These are phyloP conservation scores for Hysterium pulicare DNA, from an alignment of 2,329 filamentous ascomycete genomes.

Conservation along the genomic window DNA sequence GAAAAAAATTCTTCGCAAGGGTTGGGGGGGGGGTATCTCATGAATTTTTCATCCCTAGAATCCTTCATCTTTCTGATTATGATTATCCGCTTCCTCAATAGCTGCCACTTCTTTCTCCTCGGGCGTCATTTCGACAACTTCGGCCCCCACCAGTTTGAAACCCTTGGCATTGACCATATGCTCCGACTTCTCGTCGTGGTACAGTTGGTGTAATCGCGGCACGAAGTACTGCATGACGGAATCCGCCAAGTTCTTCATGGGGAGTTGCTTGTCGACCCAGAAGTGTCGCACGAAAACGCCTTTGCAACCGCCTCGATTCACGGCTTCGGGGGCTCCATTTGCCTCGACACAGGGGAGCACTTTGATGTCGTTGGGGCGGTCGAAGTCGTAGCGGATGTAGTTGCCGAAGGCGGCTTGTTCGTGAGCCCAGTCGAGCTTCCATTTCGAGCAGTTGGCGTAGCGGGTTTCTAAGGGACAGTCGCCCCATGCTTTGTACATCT, in stretches of 20 bases:
- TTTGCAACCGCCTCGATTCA: constrained; percentile 32
- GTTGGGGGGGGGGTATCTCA: too few species aligned
- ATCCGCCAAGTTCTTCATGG: constrained; percentile 29
- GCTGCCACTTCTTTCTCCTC: constrained; percentile 33
- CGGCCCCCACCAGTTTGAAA: constrained; percentile 29
- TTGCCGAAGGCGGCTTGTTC: constrained; percentile 40
- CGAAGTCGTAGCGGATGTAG: constrained; percentile 37
- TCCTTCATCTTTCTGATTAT: constrained; percentile 37
- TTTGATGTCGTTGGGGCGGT: constrained; percentile 35
- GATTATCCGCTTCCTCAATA: constrained; percentile 23
- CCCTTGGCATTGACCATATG: constrained; percentile 35
- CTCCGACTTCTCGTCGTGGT: constrained; percentile 22
- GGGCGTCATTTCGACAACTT: constrained; percentile 28
- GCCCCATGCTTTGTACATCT: constrained; percentile 38
- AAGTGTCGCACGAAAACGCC: constrained; percentile 39
- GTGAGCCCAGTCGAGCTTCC: constrained; percentile 35
- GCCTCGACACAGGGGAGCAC: constrained; percentile 38
- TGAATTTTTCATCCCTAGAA: constrained; percentile 18
- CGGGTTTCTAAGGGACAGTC: constrained; percentile 34
- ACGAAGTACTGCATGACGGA: constrained; percentile 37
- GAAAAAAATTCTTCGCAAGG: too few species aligned
- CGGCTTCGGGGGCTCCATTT: constrained; percentile 36
- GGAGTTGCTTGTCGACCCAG: constrained; percentile 35
- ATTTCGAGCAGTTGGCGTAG: constrained; percentile 34
- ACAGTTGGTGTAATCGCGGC: constrained; percentile 31